Conservation (phyloP, 1,284 basidiomycete genomes). For the Moesziomyces parantarcticus region DNA sequence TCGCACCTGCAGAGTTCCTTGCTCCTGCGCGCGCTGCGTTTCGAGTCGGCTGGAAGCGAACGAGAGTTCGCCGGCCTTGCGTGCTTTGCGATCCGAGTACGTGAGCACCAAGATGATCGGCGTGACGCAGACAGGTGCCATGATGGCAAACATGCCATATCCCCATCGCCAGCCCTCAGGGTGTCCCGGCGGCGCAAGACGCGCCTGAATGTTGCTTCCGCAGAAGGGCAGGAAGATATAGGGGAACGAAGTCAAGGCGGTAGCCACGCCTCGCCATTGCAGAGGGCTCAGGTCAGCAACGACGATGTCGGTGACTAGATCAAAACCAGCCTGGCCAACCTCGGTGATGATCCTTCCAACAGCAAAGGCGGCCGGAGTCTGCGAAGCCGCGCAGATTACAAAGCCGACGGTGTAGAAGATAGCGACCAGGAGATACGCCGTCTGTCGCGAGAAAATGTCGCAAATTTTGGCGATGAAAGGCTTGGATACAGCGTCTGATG, state of each 20-base stretch:
- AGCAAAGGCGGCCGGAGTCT: slow-evolving; percentile 20
- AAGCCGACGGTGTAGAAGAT: slow-evolving; percentile 57
- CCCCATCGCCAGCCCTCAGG: slow-evolving; percentile 45
- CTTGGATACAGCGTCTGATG: slow-evolving; percentile 51
- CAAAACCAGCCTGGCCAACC: slow-evolving; percentile 41
- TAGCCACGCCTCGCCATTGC: slow-evolving; percentile 38
- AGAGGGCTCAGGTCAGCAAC: slow-evolving; percentile 51
- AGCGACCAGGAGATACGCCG: slow-evolving; percentile 42
- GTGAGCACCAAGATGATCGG: slow-evolving; percentile 65
- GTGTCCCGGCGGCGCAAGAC: background rate
- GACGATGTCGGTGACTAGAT: slow-evolving; percentile 56
- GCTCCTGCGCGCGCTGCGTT: slow-evolving; percentile 18
- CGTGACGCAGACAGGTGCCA: slow-evolving; percentile 36
- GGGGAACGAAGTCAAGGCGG: slow-evolving; percentile 28
- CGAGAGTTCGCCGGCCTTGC: slow-evolving; percentile 59
- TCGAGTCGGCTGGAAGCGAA: slow-evolving; percentile 26
- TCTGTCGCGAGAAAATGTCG: slow-evolving; percentile 58
- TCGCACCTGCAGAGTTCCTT: slow-evolving; percentile 19
- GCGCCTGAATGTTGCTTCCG: slow-evolving; percentile 14
- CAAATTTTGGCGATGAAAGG: slow-evolving; percentile 56
- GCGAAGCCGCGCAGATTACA: slow-evolving; percentile 46
- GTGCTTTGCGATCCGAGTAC: slow-evolving; percentile 67
- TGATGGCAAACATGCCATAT: slow-evolving; percentile 49
- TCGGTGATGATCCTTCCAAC: slow-evolving; percentile 35
- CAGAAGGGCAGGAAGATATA: slow-evolving; percentile 22